Conservation (phyloP, 345 rosid genomes). For the Cardamine occulta region DNA sequence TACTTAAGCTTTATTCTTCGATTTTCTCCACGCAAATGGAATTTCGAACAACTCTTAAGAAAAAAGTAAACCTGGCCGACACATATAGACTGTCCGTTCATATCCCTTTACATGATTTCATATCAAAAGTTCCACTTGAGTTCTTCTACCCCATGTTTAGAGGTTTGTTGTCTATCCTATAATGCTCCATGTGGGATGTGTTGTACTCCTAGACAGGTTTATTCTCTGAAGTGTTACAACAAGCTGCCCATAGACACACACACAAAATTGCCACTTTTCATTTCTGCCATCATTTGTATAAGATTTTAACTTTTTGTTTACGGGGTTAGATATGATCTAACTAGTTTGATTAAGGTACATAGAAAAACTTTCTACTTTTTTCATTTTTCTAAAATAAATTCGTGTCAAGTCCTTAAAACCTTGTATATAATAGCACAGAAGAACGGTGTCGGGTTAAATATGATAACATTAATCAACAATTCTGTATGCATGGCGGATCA, state of each 20-base stretch:
- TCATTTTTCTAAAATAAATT: not conserved
- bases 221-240: not conserved
- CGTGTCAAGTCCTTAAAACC: no score
- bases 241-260: no score
- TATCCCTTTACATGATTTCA: not conserved
- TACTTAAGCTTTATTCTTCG: slow-evolving; percentile 10
- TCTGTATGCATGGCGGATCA: not conserved
- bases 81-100: not conserved
- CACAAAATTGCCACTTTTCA: no score
- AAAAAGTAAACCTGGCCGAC: not conserved
- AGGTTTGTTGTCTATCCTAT: not conserved
- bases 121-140: not conserved
- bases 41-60: slow-evolving; percentile 5
- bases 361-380: not conserved
- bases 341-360: not conserved
- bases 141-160: not conserved
- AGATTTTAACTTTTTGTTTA: no score
- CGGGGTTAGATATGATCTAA: no score
- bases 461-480: not conserved
- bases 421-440: not conserved
- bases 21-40: slow-evolving; percentile 19
- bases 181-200: not conserved
- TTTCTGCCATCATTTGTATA: no score
- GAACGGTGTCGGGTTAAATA: not conserved
- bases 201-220: not conserved